Conservation (phyloP, 768 basidiomycete genomes). For the Gloeophyllum trabeum region DNA sequence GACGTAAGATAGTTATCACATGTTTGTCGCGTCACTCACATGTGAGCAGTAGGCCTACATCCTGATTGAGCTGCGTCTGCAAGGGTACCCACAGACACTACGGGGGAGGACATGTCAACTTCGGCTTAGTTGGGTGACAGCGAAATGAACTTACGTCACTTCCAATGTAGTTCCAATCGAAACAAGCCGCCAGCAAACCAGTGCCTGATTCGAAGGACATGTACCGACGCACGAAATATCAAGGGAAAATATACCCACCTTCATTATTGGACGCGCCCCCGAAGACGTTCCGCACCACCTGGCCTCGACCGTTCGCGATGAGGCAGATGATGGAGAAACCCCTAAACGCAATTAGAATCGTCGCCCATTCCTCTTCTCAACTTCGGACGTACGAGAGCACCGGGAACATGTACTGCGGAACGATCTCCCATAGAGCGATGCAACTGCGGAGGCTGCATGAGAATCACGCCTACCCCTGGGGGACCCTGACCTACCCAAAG, state of each 20-base stretch:
- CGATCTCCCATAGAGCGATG: constrained; percentile 19
- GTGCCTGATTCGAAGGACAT: constrained; percentile 4
- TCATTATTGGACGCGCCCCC: constrained; percentile 26
- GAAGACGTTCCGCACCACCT: constrained; percentile 24
- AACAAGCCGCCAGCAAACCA: constrained; percentile 15
- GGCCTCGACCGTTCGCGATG: constrained; percentile 12
- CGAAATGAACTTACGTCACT: not conserved
- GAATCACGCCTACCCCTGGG: constrained; percentile 6
- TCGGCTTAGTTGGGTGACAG: not conserved
- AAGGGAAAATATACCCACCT: constrained; percentile 14
- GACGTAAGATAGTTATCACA: too few relatives aligned
- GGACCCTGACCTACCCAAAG: constrained; percentile 19
- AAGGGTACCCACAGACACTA: constrained; percentile 4
- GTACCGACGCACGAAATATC: too few relatives aligned
- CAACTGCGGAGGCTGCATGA: constrained; percentile 3
- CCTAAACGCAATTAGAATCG: constrained; percentile 1
- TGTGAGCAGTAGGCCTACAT: constrained; percentile 12
- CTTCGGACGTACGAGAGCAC: constrained; percentile 14
- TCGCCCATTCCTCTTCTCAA: too few relatives aligned
- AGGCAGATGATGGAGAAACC: constrained; percentile 22
- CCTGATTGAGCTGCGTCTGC: constrained; percentile 12
- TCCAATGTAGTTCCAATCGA: constrained; percentile 18
- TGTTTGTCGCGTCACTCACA: constrained; percentile 3
- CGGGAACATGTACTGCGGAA: constrained; percentile 27
- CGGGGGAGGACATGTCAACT: not conserved